Conservation (phyloP, 2,329 filamentous ascomycete genomes). For the Fusarium heterosporum region DNA sequence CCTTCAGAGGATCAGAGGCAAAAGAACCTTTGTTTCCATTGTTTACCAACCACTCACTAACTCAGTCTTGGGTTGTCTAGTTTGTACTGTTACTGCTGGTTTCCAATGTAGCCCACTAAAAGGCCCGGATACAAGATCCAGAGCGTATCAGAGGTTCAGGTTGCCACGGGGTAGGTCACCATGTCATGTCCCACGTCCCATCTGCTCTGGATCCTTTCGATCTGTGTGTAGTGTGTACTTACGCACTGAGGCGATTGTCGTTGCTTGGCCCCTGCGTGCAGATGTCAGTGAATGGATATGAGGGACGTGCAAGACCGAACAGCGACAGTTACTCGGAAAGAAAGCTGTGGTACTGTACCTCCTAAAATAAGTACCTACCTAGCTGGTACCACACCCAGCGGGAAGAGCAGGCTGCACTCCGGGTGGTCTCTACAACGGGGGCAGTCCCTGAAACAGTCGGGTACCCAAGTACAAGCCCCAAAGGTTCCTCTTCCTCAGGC, state of each 20-base stretch:
- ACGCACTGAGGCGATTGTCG: background rate
- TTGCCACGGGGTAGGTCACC: slow-evolving; percentile 1
- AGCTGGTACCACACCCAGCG: slow-evolving; percentile 3
- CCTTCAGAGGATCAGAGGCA: slow-evolving; percentile 11
- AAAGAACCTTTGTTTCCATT: slow-evolving; percentile 20
- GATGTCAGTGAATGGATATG: background rate
- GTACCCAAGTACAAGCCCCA: slow-evolving; percentile 25
- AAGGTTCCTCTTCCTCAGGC: slow-evolving; percentile 18
- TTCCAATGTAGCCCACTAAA: slow-evolving; percentile 26
- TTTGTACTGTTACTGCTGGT: slow-evolving; percentile 3
- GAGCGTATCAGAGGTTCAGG: slow-evolving; percentile 8
- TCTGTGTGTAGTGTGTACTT: background rate
- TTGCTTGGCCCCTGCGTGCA: slow-evolving; percentile 5
- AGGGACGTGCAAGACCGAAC: background rate
- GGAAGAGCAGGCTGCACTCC: slow-evolving; percentile 7
- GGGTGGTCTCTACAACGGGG: slow-evolving; percentile 18
- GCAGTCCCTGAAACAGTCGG: slow-evolving; percentile 19
- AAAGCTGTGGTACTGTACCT: background rate
- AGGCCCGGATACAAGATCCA: slow-evolving; percentile 26
- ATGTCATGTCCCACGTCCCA: background rate
- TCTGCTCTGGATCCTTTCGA: background rate
- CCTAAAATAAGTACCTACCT: slow-evolving; percentile 3
- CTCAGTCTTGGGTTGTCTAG: slow-evolving; percentile 30
- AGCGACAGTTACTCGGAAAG: background rate
- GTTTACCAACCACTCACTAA: slow-evolving; percentile 26